A percentile compares a stretch with the other conserved stretches of the same genome.
Evolutionary conservation across 2,329 filamentous ascomycete species (phyloP).

Genomic region (Penicillium hordei): DNA sequence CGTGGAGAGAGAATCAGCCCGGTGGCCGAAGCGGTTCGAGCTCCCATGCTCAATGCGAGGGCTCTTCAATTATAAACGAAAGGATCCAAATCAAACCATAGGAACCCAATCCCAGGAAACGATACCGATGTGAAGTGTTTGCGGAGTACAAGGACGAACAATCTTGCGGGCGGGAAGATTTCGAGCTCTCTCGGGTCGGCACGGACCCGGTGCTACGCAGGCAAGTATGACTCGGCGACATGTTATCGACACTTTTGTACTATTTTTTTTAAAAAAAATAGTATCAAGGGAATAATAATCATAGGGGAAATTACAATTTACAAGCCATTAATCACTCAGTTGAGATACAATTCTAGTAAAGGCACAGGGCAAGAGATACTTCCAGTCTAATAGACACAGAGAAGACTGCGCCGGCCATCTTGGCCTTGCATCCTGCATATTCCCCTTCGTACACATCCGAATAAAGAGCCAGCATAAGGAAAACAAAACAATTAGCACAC

Average conservation of each 20-base stretch:
- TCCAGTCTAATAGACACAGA: constrained; percentile 30
- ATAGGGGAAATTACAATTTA: neutral
- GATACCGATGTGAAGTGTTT: constrained; percentile 7
- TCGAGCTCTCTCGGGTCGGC: constrained; percentile 29
- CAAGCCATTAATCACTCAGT: neutral
- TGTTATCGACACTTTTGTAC: neutral
- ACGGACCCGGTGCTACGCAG: constrained; percentile 23
- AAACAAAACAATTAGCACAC: constrained; percentile 32
- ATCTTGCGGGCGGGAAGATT: constrained; percentile 26
- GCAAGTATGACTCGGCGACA: neutral
- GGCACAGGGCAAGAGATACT: constrained; percentile 20
- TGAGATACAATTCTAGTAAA: neutral
- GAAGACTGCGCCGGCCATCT: constrained; percentile 28
- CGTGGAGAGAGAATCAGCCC: constrained; percentile 37
- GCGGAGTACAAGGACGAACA: constrained; percentile 13
- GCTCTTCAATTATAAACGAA: constrained; percentile 3
- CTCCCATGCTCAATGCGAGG: constrained; percentile 36
- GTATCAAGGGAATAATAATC: neutral
- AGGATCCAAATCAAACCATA: constrained; percentile 11
- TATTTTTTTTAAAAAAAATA: neutral
- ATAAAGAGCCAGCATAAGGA: constrained; percentile 16
- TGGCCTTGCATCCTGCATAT: constrained; percentile 28
- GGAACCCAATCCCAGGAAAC: constrained; percentile 1
- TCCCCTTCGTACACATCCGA: constrained; percentile 30
- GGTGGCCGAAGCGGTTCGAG: constrained; percentile 39